Evolutionary conservation across 345 rosid species (phyloP).

Genomic region (Psidium guajava): DNA sequence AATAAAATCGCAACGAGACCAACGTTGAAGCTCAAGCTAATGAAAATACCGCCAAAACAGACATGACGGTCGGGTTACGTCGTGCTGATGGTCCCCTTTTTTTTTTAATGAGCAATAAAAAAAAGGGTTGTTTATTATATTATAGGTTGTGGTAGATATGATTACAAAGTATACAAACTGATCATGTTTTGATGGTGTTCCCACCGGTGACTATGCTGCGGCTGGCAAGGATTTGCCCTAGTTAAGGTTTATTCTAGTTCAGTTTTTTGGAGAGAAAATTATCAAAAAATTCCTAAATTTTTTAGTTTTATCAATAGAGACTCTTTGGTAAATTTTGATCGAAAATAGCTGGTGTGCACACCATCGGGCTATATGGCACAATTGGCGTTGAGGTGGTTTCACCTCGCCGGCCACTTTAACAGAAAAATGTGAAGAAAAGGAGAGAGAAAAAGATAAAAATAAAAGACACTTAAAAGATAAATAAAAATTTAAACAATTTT

Average conservation of each 20-base stretch:
- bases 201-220: background rate
- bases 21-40: background rate
- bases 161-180: background rate
- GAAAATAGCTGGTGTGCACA: too few species aligned
- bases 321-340: too few species aligned
- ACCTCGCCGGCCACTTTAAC: too few species aligned
- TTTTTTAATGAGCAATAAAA: fast-evolving
- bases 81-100: background rate
- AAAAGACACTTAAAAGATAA: too few species aligned
- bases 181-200: background rate
- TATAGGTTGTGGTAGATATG: background rate
- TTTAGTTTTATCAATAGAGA: too few species aligned
- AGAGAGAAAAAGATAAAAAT: too few species aligned
- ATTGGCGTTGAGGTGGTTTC: too few species aligned
- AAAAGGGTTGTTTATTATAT: background rate
- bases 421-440: too few species aligned
- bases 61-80: background rate
- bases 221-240: background rate
- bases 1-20: background rate
- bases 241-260: background rate
- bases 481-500: too few species aligned
- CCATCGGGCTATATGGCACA: too few species aligned
- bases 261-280: background rate
- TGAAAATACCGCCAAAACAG: background rate
- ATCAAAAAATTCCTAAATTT: too few species aligned